These are phyloP conservation scores for Thielaviopsis euricoi DNA, from an alignment of 2,329 filamentous ascomycete species.

Conservation along the genomic window DNA sequence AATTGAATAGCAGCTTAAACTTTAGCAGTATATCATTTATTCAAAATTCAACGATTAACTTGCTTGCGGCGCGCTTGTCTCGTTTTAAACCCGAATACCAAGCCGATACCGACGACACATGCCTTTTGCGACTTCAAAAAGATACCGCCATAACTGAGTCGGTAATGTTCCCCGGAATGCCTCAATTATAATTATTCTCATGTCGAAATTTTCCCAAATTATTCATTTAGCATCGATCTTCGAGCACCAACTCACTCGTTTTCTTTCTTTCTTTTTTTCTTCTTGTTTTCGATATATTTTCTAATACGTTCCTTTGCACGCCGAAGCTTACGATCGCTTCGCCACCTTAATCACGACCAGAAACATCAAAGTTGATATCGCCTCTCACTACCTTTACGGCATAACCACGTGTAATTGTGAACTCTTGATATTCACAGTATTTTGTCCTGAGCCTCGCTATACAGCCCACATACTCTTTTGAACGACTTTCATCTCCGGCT, in stretches of 20 bases:
- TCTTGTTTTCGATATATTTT: background rate
- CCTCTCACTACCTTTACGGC: background rate
- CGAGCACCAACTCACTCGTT: background rate
- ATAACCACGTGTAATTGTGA: background rate
- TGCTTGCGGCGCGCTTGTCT: background rate
- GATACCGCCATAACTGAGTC: background rate
- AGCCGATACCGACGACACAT: background rate
- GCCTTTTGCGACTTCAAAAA: background rate
- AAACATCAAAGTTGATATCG: background rate
- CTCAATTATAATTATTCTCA: background rate
- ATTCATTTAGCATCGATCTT: background rate
- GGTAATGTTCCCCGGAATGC: background rate
- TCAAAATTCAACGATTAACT: background rate
- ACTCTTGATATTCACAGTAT: background rate
- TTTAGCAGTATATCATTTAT: background rate
- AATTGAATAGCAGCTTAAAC: background rate
- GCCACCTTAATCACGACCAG: background rate
- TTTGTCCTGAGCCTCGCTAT: background rate
- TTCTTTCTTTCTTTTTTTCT: conserved; percentile 6
- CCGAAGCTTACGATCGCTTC: background rate
- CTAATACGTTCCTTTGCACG: background rate
- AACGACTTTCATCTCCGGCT: conserved; percentile 2
- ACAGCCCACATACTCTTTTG: background rate
- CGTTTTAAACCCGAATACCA: background rate
- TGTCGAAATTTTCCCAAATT: background rate